Evolutionary conservation across 1,284 basidiomycete genomes (phyloP).

Genomic region (Irpex sp.): DNA sequence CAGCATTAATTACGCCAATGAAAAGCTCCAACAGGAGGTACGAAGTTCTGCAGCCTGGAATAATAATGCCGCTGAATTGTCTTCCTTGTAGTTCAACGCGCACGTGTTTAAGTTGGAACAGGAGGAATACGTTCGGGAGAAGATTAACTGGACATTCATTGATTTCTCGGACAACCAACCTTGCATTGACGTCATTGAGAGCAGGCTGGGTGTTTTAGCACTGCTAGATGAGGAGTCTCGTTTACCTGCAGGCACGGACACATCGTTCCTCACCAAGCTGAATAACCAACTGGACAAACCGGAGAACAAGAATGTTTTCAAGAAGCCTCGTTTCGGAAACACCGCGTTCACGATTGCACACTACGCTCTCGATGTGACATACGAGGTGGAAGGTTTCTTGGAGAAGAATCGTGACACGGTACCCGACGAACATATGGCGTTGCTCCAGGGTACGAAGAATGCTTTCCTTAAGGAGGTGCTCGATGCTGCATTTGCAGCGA

Average conservation of each 20-base stretch:
- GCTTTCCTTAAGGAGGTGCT: constrained; percentile 93
- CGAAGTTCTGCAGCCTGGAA: constrained; percentile 7
- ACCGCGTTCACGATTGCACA: constrained; percentile 98
- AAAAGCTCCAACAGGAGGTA: constrained; percentile 95
- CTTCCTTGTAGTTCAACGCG: constrained; percentile 76
- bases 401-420: constrained; percentile 99
- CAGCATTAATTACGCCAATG: constrained; percentile 99
- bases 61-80: not conserved
- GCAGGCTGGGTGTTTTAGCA: constrained; percentile 93
- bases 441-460: constrained; percentile 86
- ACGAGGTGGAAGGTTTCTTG: constrained; percentile 97
- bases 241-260: constrained; percentile 90
- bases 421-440: constrained; percentile 93
- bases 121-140: constrained; percentile 97
- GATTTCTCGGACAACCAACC: constrained; percentile 99
- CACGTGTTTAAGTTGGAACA: constrained; percentile 99
- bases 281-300: constrained; percentile 85
- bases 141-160: constrained; percentile 99
- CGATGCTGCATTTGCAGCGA: constrained; percentile 81
- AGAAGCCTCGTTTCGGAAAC: constrained; percentile 97
- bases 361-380: constrained; percentile 97
- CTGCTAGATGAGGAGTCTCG: constrained; percentile 98
- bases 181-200: constrained; percentile 98
- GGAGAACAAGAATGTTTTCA: constrained; percentile 88
- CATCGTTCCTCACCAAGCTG: constrained; percentile 93